phyloP scores from a whole-genome alignment of 139 green algal genomes.

The Astrephomene gubernaculifera region DNA sequence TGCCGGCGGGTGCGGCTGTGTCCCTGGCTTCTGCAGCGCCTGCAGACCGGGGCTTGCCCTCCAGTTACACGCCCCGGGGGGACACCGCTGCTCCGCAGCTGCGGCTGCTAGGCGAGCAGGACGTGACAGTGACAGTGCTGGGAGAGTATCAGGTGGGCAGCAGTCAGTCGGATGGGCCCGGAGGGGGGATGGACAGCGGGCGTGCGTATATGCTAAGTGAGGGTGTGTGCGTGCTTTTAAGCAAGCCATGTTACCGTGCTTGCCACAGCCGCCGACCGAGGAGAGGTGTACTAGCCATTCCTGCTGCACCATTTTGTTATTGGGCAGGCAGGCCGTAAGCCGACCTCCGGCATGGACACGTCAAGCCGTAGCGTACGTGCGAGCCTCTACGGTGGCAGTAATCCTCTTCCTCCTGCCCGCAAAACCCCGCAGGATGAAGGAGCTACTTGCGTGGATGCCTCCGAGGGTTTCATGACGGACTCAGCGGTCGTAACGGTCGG shows the following conservation, averaged over 20 bases:
- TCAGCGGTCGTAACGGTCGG: not conserved
- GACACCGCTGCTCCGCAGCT: not conserved
- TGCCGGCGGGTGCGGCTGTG: not conserved
- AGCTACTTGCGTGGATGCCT: not conserved
- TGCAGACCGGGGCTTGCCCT: not conserved
- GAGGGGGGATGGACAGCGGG: too few relatives aligned
- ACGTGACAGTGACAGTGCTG: slow-evolving; percentile 1
- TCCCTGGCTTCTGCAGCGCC: not conserved
- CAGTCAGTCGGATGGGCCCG: not conserved
- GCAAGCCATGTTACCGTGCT: too few relatives aligned
- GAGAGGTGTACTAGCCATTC: not conserved
- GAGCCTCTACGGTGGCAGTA: not conserved
- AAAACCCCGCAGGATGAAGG: slow-evolving; percentile 3
- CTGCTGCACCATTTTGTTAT: not conserved
- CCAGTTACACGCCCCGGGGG: not conserved
- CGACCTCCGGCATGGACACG: not conserved
- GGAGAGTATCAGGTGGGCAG: not conserved
- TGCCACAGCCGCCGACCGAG: too few relatives aligned
- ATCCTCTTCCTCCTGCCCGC: not conserved
- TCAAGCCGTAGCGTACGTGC: not conserved
- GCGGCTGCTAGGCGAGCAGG: not conserved
- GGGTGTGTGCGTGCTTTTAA: too few relatives aligned
- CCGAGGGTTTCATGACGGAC: not conserved
- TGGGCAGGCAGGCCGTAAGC: not conserved
- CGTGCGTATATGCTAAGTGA: too few relatives aligned